Base-by-base conservation (phyloP, 2,329 filamentous ascomycete species). In the Aspergillus nomiae region DNA sequence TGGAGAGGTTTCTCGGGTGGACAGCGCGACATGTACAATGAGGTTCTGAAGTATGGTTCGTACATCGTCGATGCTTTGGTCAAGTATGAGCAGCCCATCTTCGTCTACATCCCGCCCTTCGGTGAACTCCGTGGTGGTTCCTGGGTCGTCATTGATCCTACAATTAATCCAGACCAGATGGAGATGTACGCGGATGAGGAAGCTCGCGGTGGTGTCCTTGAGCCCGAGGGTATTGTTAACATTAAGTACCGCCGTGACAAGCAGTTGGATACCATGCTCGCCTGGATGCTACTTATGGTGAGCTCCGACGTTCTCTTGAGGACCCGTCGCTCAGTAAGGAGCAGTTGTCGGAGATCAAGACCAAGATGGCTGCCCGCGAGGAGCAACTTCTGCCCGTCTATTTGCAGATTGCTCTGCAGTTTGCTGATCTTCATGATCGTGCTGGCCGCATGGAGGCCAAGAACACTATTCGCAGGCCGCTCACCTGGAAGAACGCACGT, bases 1-100 rank as follows among this genome's bases (percentile, higher is more conserved):
- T 99, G 95, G 95, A 90, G 95, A 89, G 95, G 95, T 85, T 99
- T 99, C 92, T 99, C 95, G 70, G 95, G 95, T 84, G 95, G 95
- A 69, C 95, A 99, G 83, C 92, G 94, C 71, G 95, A 99, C 82
- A 99, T 99, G 95, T 99, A 96, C 89, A 97, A 98, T 83, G 95
- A 99, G 83, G 95, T 99, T 19, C 89, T 99, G 81, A 99, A 99
- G 86, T 99, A 99, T 76, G 95, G 95, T 76, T 97, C 94, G 21
- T 98, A 95, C 86, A 99, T 99, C 76, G 95, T 99, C 71, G 95
- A 99, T 75, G 94, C 94, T 60, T 90, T 99, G 55, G 93, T 97
- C 85, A 96, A 97, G 83, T 99, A 92, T 77, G 92, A 99, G 85
- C 95, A 99, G 85, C 95, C 95, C 60, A 90, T 99, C 81, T 99